Conservation (phyloP, 495 filamentous ascomycete genomes). For the Oleoguttula mirabilis region DNA sequence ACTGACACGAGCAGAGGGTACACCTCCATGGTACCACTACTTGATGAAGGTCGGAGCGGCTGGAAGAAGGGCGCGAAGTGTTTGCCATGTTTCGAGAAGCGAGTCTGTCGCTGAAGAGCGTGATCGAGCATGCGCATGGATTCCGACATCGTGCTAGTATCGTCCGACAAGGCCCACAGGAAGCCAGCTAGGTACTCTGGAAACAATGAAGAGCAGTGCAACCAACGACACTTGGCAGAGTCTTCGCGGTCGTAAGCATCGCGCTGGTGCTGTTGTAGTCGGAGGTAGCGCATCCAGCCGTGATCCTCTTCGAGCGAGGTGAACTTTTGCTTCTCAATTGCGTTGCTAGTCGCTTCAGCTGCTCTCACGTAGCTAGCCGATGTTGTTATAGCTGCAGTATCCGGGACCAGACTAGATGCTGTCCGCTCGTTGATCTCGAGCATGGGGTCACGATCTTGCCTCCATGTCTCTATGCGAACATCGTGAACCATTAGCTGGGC, state of each 20-base stretch:
- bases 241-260: constrained; percentile 18
- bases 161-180: constrained; percentile 13
- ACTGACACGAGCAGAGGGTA: constrained; percentile 27
- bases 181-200: constrained; percentile 28
- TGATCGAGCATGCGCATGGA: constrained; percentile 6
- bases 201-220: constrained; percentile 32
- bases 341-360: constrained; percentile 13
- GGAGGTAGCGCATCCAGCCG: constrained; percentile 30
- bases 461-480: constrained; percentile 21
- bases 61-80: constrained; percentile 32
- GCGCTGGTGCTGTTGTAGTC: constrained; percentile 21
- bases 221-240: constrained; percentile 27
- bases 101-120: constrained; percentile 25
- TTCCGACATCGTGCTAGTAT: constrained; percentile 2
- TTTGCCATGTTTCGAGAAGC: constrained; percentile 33
- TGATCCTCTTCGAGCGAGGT: constrained; percentile 24
- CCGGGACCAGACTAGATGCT: constrained; percentile 25
- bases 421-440: constrained; percentile 28
- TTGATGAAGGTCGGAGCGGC: constrained; percentile 10
- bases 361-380: constrained; percentile 9
- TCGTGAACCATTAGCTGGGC: constrained; percentile 31
- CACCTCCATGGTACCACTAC: background rate
- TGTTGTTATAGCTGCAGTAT: background rate
- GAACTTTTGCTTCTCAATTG: constrained; percentile 25
- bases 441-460: constrained; percentile 18